Percentiles rank a stretch among this genome's conserved stretches.
phyloP scores from a whole-genome alignment of 148 eudicot species.

The Diospyros lotus region DNA sequence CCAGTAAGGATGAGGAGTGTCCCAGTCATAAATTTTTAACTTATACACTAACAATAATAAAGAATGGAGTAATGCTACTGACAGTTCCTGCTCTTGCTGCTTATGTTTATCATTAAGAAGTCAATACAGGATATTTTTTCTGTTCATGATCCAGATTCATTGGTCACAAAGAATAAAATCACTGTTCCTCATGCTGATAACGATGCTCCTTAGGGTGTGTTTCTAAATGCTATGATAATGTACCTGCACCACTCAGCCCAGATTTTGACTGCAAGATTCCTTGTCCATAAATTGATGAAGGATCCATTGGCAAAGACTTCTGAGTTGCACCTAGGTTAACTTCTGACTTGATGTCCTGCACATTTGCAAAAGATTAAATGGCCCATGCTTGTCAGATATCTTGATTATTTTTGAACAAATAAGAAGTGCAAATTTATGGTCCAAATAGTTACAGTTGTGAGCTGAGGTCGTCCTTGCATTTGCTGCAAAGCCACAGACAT shows the following conservation, averaged over 20 bases:
- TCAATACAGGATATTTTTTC: too few species aligned
- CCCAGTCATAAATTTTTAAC: too few species aligned
- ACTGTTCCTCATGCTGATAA: too few species aligned
- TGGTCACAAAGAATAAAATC: too few species aligned
- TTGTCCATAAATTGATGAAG: conserved; percentile 92
- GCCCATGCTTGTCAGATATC: not conserved
- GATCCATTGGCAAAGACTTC: conserved; percentile 86
- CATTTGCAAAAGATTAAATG: conserved; percentile 8
- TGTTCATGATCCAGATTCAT: too few species aligned
- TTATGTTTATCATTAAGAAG: too few species aligned
- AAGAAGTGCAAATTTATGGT: not conserved
- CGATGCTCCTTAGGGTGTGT: not conserved
- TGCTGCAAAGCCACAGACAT: conserved; percentile 92
- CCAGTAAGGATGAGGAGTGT: too few species aligned
- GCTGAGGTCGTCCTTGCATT: conserved; percentile 77
- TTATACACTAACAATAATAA: too few species aligned
- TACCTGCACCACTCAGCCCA: conserved; percentile 87
- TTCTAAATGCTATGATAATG: not conserved
- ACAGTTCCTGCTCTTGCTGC: too few species aligned
- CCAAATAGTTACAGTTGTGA: conserved; percentile 47
- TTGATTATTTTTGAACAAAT: not conserved
- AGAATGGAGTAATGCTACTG: too few species aligned
- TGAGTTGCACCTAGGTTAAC: conserved; percentile 64
- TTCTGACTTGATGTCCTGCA: conserved; percentile 81
- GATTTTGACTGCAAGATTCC: conserved; percentile 91